Evolutionary conservation across 352 stramenopile species (phyloP).

Genomic region (Globisporangium spinosum): DNA sequence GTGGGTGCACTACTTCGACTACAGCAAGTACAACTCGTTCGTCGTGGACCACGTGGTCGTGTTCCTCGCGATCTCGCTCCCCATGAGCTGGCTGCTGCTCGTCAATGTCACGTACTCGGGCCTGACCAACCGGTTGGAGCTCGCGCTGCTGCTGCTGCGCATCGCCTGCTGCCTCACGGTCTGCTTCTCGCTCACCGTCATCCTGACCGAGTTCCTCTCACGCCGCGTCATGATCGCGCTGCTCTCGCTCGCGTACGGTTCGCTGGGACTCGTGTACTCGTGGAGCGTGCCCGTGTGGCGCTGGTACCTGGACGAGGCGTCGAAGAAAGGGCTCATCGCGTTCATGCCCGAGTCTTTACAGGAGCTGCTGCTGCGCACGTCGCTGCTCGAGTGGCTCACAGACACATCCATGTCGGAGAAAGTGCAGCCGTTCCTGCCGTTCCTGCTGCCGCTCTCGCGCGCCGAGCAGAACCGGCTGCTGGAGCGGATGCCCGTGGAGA

Average conservation of each 20-base stretch:
- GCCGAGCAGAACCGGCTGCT: slow-evolving; percentile 66
- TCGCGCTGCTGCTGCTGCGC: slow-evolving; percentile 53
- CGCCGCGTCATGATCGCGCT: slow-evolving; percentile 68
- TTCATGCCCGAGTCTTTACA: slow-evolving; percentile 59
- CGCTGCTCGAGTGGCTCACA: slow-evolving; percentile 79
- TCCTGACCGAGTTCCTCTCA: slow-evolving; percentile 76
- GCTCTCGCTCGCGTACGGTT: slow-evolving; percentile 61
- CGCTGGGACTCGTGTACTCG: slow-evolving; percentile 63
- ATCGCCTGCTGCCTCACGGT: slow-evolving; percentile 62
- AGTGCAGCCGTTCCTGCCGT: slow-evolving; percentile 66
- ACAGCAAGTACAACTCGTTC: slow-evolving; percentile 68
- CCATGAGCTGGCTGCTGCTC: slow-evolving; percentile 58
- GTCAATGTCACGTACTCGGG: slow-evolving; percentile 64
- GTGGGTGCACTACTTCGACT: slow-evolving; percentile 55
- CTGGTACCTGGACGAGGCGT: slow-evolving; percentile 69
- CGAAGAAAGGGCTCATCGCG: slow-evolving; percentile 48
- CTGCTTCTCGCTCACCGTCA: slow-evolving; percentile 64
- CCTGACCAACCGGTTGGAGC: slow-evolving; percentile 42
- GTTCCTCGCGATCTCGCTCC: slow-evolving; percentile 56
- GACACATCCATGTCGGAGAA: slow-evolving; percentile 71
- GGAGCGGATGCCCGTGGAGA: slow-evolving; percentile 62
- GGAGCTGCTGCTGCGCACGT: slow-evolving; percentile 65
- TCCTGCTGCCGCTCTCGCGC: slow-evolving; percentile 66
- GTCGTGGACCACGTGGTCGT: slow-evolving; percentile 67
- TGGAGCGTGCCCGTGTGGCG: slow-evolving; percentile 75